Evolutionary conservation across 352 stramenopile species (phyloP).

Genomic region (Pythium insidiosum): DNA sequence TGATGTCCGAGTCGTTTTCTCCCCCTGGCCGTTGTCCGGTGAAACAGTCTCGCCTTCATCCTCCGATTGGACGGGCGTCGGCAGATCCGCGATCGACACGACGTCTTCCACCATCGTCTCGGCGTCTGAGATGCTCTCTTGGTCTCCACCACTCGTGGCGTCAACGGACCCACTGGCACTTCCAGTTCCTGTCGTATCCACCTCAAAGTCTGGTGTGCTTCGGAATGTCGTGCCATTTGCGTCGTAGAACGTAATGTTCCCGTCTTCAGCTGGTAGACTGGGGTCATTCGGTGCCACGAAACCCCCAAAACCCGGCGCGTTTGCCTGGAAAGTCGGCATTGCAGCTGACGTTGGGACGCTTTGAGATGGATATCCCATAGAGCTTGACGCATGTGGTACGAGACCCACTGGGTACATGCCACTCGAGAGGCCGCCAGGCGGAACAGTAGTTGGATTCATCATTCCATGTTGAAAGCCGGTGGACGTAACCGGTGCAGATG

Average conservation of each 20-base stretch:
- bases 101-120: no score
- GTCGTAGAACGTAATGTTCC: slow-evolving; percentile 54
- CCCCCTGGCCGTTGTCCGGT: no score
- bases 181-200: slow-evolving; percentile 23
- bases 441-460: no score
- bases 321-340: slow-evolving; percentile 1
- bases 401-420: no score
- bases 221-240: slow-evolving; percentile 59
- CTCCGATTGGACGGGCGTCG: no score
- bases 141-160: slow-evolving; percentile 9
- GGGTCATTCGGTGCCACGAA: slow-evolving; percentile 62
- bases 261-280: slow-evolving; percentile 23
- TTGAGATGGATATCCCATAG: slow-evolving; percentile 21
- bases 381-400: slow-evolving; percentile 10
- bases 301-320: slow-evolving; percentile 6
- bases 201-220: slow-evolving; percentile 30
- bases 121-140: slow-evolving; percentile 6
- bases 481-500: no score
- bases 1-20: no score
- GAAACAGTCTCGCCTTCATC: no score
- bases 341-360: background rate
- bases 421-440: no score
- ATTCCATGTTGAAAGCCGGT: no score
- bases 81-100: no score
- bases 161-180: slow-evolving; percentile 3